These are phyloP conservation scores for Lactifluus pinguis DNA, from an alignment of 768 basidiomycete genomes.

Conservation along the genomic window DNA sequence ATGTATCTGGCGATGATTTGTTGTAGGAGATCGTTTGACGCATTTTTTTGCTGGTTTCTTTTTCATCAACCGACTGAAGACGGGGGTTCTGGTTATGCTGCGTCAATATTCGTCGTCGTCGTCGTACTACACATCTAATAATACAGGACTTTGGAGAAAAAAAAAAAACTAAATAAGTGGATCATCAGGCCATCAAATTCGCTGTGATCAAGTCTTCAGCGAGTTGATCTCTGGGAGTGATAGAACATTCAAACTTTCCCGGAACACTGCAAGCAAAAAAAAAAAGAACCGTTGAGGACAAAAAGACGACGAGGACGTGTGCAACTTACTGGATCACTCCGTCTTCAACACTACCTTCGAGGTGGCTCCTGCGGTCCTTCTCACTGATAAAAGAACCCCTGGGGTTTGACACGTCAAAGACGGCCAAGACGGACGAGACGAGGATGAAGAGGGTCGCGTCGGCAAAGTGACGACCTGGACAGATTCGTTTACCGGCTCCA, in stretches of 20 bases:
- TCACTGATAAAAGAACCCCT: neutral
- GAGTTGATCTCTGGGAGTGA: slow-evolving; percentile 2
- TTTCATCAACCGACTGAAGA: too few relatives aligned
- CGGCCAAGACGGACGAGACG: slow-evolving; percentile 9
- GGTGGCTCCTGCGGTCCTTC: neutral
- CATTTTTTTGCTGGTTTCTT: too few relatives aligned
- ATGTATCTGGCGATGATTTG: too few relatives aligned
- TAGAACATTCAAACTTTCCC: neutral
- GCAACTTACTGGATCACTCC: neutral
- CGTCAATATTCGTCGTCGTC: too few relatives aligned
- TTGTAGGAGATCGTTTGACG: too few relatives aligned
- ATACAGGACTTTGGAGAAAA: too few relatives aligned
- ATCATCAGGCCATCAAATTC: neutral
- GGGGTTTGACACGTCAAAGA: neutral
- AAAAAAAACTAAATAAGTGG: too few relatives aligned
- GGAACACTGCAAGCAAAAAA: neutral
- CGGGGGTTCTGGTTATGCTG: too few relatives aligned
- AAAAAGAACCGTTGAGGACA: neutral
- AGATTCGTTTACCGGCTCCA: slow-evolving; percentile 12
- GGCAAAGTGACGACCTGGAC: slow-evolving; percentile 20
- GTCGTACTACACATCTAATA: too few relatives aligned
- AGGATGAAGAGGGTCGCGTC: slow-evolving; percentile 15
- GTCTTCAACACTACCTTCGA: neutral
- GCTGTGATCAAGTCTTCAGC: neutral
- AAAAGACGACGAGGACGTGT: too few relatives aligned